A percentile compares a stretch with the other conserved stretches of the same genome.
Evolutionary conservation across 2,329 filamentous ascomycete species (phyloP).

Genomic region (Aaosphaeria pasadenensis): DNA sequence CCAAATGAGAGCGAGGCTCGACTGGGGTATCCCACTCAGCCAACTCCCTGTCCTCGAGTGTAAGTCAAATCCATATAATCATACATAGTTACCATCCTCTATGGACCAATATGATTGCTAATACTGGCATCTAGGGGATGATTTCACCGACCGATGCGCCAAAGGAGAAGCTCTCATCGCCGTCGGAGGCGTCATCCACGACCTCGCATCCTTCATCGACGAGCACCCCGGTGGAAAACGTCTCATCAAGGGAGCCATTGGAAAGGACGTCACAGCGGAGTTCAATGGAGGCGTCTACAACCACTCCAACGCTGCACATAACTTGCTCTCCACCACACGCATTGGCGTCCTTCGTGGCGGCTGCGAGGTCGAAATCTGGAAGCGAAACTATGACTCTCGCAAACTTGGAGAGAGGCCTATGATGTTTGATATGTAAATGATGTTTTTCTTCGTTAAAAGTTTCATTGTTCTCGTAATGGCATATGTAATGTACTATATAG

Average conservation of each 20-base stretch:
- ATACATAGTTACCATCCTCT: too few species aligned
- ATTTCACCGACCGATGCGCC: constrained; percentile 26
- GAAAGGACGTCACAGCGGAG: constrained; percentile 39
- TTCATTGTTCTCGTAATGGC: too few species aligned
- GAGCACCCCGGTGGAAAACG: constrained; percentile 39
- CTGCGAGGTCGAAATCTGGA: constrained; percentile 41
- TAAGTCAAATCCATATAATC: too few species aligned
- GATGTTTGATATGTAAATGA: too few species aligned
- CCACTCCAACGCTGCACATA: constrained; percentile 40
- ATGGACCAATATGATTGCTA: too few species aligned
- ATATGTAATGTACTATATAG: too few species aligned
- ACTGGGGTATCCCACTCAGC: constrained; percentile 37
- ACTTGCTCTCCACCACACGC: constrained; percentile 38
- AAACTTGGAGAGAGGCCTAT: too few species aligned
- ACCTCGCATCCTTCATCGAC: constrained; percentile 32
- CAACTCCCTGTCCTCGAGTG: constrained; percentile 38
- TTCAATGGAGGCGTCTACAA: constrained; percentile 41
- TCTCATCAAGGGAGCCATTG: constrained; percentile 32
- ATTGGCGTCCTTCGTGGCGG: constrained; percentile 38
- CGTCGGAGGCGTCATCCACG: constrained; percentile 38
- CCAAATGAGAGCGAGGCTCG: constrained; percentile 29
- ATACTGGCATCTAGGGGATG: constrained; percentile 16
- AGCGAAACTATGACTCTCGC: constrained; percentile 6
- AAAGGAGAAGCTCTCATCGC: constrained; percentile 30
- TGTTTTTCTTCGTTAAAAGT: too few species aligned